phyloP scores from a whole-genome alignment of 257 asterid genomes.

The Solanum chiquidenum region DNA sequence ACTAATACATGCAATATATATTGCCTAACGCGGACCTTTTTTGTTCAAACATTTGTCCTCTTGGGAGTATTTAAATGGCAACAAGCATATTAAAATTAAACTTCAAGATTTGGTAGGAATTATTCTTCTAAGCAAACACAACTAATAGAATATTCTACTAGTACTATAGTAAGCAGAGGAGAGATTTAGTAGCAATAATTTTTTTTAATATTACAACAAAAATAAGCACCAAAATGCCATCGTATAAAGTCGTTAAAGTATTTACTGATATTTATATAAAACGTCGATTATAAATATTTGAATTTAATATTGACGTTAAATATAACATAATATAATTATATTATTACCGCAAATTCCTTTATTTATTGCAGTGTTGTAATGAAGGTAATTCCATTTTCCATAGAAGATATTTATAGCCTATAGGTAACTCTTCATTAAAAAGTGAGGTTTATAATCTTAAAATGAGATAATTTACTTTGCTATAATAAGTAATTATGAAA shows the following conservation, averaged over 20 bases:
- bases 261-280: no score
- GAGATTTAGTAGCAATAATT: no score
- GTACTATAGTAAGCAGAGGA: neutral
- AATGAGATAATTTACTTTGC: neutral
- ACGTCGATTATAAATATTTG: no score
- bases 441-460: neutral
- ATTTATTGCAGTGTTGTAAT: neutral
- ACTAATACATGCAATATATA: neutral
- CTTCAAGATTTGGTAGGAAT: neutral
- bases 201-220: neutral
- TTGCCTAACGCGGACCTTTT: neutral
- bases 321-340: neutral
- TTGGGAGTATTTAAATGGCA: neutral
- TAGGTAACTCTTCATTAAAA: neutral
- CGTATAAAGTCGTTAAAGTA: no score
- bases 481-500: no score
- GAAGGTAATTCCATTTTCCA: neutral
- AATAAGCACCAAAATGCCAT: no score
- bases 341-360: neutral
- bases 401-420: neutral
- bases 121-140: neutral
- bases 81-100: neutral
- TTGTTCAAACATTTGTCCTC: neutral
- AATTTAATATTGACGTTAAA: no score
- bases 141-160: neutral